phyloP scores from a whole-genome alignment of 2,329 filamentous ascomycete species.

The Akanthomyces uredinophilus region DNA sequence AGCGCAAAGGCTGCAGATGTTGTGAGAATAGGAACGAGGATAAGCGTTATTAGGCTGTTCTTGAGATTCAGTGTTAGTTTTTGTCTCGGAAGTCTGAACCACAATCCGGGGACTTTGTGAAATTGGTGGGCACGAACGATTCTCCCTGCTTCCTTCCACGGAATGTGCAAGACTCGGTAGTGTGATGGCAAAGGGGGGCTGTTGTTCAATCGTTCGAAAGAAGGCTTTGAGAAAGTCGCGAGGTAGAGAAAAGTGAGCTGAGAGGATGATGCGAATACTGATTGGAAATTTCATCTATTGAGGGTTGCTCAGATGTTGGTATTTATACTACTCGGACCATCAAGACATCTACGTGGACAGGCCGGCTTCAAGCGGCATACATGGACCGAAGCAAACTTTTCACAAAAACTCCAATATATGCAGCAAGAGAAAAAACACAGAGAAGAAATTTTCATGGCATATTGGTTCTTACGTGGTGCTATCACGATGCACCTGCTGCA shows the following conservation, averaged over 20 bases:
- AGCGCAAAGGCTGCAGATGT: neutral
- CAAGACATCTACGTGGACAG: neutral
- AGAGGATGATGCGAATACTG: no score
- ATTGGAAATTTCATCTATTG: no score
- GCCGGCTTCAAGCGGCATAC: neutral
- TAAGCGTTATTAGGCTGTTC: no score
- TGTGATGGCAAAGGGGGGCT: neutral
- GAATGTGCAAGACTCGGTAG: neutral
- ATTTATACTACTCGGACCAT: no score
- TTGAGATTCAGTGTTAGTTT: no score
- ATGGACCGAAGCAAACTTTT: neutral
- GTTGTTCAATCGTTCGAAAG: neutral
- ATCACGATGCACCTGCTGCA: neutral
- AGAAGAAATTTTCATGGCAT: neutral
- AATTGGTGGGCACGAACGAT: neutral
- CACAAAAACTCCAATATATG: neutral
- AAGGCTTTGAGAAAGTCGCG: neutral
- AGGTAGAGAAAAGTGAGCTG: neutral
- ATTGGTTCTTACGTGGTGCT: neutral
- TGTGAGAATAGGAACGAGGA: no score
- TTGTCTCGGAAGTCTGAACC: no score
- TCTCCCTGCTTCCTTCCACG: constrained; percentile 3
- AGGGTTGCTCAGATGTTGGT: no score
- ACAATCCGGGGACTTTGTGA: no score
- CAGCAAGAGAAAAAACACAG: neutral